Base-by-base conservation (phyloP, 805 yeast species). In the Pichia phayaonensis region DNA sequence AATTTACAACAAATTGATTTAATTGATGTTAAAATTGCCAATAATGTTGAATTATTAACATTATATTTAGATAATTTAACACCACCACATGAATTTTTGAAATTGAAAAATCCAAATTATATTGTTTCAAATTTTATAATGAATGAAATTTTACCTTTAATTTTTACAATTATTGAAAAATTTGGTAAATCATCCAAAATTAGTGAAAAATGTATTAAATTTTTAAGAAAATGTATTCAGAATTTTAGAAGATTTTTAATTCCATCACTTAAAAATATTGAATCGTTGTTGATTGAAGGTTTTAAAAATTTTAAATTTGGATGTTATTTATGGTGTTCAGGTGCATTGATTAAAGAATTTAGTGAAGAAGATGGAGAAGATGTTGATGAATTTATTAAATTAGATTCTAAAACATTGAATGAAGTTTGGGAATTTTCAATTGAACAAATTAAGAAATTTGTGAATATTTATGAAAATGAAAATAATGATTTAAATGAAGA, bases 321-420 rank as follows among this genome's bases (percentile, higher is more conserved):
- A 4, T 87, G 96, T 63, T 90, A 84, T 62, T 69, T 90, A 50
- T 90, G 95, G 94, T 92, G 87, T 15, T 83, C 95, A 2, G 97
- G 97, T 10, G 74, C 85, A 11, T 70, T 90, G 26, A 80, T 86
- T 47, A 79, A 86, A 50, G 92, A 87, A 53, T 90, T 75, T 56
- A 84, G 81, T 56, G 80, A 75, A 44, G 76, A 71, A 51, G 69
- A 67, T 26, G 66, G 38, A 34, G 38, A 69, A n/a, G 53, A 46
- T n/a, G 20, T 27, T 18, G 53, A 50, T 34, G 53, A 50, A 39
- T 46, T 46, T 39, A 46, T 50, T 21, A 46, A 46, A 31, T 15
- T 50, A 16, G 44, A 43, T 24, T 2, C 38, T 4, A 20, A 29
- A 15, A 74, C 53, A 8, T 46, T 62, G 2, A 49, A 31, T 64